Base-by-base conservation (phyloP, 202 grass and related monocot species). In the Carex arenaria region DNA sequence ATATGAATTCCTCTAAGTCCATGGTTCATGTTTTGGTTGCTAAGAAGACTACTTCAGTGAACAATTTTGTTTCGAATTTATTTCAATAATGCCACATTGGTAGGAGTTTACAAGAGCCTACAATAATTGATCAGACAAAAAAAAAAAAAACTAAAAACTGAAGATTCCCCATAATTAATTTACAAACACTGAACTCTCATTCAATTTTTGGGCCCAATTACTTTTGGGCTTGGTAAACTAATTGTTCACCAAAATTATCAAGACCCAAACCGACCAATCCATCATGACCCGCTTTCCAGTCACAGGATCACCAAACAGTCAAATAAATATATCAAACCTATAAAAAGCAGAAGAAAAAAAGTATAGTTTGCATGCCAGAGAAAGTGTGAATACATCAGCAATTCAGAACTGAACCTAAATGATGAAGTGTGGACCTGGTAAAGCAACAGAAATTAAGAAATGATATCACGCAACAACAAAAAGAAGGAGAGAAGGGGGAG, bases 391-490 rank as follows among this genome's bases (percentile, higher is more conserved):
- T 82, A 32, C 64, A 82, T 82, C 62, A 82, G 10, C 80, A 54
- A 18, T 55, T 82, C 62, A 82, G 5, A 64, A 54, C 30, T 55
- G 43, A 82, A 82, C 80, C 45, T 54, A 69, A 82, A 82, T 43
- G 57, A 64, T 49, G 45, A 36, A 34, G 7, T 51, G 54, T 69
- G 80, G 80, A 67, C 64, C 61, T 51, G 31, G 0, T 82, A 43
- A 64, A 65, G 79, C 10, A 45, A 64, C 78, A 81, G 60, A 81
- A 62, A 66, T 57, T 81, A 19, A 81, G 78, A 77, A 60, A 81
- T 65, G 19, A 42, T 51, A 64, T 82, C 80, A 82, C 64, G 63
- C 80, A 82, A 69, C 80, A 66, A 82, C 32, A 82, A 82, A 82
- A 67, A 14, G 31, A 49, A 14, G 3, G 23, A 13, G 22, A 51